Evolutionary conservation across 148 eudicot species (phyloP).

Genomic region (Pouteria glomerata): DNA sequence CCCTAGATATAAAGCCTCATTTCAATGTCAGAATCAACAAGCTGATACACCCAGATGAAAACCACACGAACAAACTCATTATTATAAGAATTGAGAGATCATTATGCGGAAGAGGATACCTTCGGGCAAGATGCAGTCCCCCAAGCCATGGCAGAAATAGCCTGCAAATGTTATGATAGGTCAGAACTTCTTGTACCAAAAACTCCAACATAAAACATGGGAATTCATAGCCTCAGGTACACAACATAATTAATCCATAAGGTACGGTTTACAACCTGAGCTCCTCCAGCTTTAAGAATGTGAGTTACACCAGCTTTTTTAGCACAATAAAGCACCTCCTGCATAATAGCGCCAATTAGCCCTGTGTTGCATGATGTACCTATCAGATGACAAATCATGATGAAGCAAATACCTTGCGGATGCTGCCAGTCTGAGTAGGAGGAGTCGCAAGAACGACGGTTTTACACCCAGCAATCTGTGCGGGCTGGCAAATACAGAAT

Average conservation of each 20-base stretch:
- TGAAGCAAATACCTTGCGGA: slow-evolving; percentile 70
- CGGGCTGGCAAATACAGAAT: slow-evolving; percentile 60
- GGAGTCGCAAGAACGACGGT: slow-evolving; percentile 96
- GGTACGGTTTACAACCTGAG: slow-evolving; percentile 59
- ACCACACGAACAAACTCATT: neutral
- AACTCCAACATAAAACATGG: slow-evolving; percentile 1
- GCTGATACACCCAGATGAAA: neutral
- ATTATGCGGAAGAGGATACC: slow-evolving; percentile 34
- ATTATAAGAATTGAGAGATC: neutral
- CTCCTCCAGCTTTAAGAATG: slow-evolving; percentile 99
- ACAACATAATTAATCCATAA: neutral
- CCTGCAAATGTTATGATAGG: slow-evolving; percentile 42
- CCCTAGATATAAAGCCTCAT: too few species aligned
- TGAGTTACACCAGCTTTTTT: slow-evolving; percentile 98
- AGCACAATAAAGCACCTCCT: slow-evolving; percentile 98
- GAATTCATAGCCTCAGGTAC: neutral
- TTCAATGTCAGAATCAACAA: neutral
- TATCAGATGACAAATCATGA: neutral
- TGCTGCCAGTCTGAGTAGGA: slow-evolving; percentile 80
- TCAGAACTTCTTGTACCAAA: neutral
- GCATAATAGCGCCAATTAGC: slow-evolving; percentile 10
- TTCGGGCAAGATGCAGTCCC: slow-evolving; percentile 98
- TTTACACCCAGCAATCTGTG: slow-evolving; percentile 97
- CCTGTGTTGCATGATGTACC: neutral
- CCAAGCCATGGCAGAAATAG: slow-evolving; percentile 99